Evolutionary conservation across 441 rosid species (phyloP), one percentile per base, ranked within the genome.

Genomic region (Aquilaria agallochum): DNA sequence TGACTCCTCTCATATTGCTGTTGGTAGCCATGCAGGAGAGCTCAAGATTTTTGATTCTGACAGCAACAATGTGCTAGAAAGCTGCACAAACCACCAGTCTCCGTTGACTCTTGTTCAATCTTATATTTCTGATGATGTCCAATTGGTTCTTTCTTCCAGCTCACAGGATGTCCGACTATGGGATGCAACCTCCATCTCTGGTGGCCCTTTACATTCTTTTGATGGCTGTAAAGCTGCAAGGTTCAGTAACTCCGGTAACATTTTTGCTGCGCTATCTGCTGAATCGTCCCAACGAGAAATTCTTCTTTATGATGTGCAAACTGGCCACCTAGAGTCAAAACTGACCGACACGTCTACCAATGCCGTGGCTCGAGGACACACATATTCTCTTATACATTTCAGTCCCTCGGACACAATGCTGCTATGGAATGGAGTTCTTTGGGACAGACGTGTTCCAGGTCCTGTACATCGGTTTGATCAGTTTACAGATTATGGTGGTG

Each of bases 401-500:
- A 95, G 86, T 70, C 99, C 98, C 65, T 87, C 84, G 4, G 97
- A 92, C 68, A 67, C 82, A 33, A 77, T 88, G 89, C 76, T 95
- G 68, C 88, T 95, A 44, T 95, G 99, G 97, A 92, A 90, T 78
- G 99, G 99, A 40, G 79, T 83, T 55, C 71, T 95, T 55, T 95
- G 98, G 98, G 99, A 92, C 56, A 78, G 74, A 51, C 85, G 99
- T 63, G 77, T 57, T 64, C 78, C 90, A 56, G 85, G 70, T 14
- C 79, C 80, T 50, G 79, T 86, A 54, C 78, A 76, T 65, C 93
- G 92, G 40, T 92, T 95, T 68, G 99, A 95, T 74, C 98, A 92
- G 71, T 92, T 90, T 70, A 79, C 95, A 1, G 98, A 95, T 79
- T 87, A 90, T 75, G 99, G 99, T 3, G 99, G 99, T 5, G 98